A percentile compares a stretch with the other conserved stretches of the same genome.
Conservation (phyloP, 306 rosid species). For the Castanospermum australe region DNA sequence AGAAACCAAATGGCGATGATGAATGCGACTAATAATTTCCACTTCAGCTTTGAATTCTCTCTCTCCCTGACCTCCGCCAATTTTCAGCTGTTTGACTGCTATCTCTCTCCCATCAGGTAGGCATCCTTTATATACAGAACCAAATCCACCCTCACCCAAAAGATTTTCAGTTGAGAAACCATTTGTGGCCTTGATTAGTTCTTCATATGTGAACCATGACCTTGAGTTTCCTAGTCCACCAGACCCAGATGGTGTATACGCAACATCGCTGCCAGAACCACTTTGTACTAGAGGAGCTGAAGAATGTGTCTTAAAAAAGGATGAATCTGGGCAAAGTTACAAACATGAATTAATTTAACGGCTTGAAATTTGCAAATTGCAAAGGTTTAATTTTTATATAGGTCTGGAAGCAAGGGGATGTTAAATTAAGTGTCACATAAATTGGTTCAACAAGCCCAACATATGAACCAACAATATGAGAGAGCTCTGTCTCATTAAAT, state of each 20-base stretch:
- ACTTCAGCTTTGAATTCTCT: slow-evolving; percentile 91
- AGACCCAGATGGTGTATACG: slow-evolving; percentile 55
- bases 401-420: background rate
- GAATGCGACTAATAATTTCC: slow-evolving; percentile 83
- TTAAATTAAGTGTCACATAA: background rate
- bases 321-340: slow-evolving; percentile 59
- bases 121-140: slow-evolving; percentile 79
- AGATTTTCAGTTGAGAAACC: slow-evolving; percentile 71
- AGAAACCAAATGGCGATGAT: slow-evolving; percentile 96
- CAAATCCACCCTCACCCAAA: slow-evolving; percentile 95
- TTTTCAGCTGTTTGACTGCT: slow-evolving; percentile 86
- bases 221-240: slow-evolving; percentile 77
- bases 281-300: slow-evolving; percentile 66
- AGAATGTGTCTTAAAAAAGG: slow-evolving; percentile 65
- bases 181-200: slow-evolving; percentile 72
- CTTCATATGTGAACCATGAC: slow-evolving; percentile 85
- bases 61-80: slow-evolving; percentile 91
- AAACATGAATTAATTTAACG: slow-evolving; percentile 23
- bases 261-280: slow-evolving; percentile 52
- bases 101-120: slow-evolving; percentile 87
- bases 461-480: background rate
- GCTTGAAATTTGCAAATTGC: background rate
- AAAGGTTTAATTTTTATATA: background rate
- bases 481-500: background rate
- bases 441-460: background rate